Percentiles rank a stretch among this genome's conserved stretches.
Conservation (phyloP, 176 grass and related monocot species). For the Puccinellia tenuiflora region DNA sequence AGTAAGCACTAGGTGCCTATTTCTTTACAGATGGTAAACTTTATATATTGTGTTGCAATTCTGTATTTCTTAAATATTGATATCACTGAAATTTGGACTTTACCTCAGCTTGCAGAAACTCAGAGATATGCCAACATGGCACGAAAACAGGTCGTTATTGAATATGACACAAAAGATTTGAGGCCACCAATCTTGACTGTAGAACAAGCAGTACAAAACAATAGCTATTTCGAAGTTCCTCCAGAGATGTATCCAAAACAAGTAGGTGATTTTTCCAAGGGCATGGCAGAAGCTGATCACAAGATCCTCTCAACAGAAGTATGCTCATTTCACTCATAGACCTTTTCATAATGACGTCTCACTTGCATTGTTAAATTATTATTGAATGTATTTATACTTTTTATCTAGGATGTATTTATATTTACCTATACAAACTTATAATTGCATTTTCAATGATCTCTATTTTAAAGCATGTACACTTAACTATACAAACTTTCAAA, state of each 20-base stretch:
- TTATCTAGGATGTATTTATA: neutral
- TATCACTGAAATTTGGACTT: neutral
- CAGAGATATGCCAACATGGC: constrained; percentile 69
- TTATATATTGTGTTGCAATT: neutral
- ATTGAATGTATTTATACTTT: neutral
- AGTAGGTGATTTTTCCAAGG: constrained; percentile 59
- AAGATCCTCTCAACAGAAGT: constrained; percentile 61
- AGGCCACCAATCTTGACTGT: constrained; percentile 51
- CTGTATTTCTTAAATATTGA: neutral
- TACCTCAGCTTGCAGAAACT: constrained; percentile 72
- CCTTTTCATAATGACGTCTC: neutral
- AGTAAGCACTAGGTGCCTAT: neutral
- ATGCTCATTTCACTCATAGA: neutral
- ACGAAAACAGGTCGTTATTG: constrained; percentile 50
- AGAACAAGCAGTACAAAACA: constrained; percentile 60
- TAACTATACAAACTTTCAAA: no score
- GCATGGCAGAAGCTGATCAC: constrained; percentile 71
- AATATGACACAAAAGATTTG: constrained; percentile 54
- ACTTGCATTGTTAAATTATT: neutral
- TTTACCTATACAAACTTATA: neutral
- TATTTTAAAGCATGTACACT: neutral
- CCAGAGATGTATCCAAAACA: constrained; percentile 33
- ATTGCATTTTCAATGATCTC: neutral
- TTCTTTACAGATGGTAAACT: neutral
- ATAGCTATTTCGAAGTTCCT: constrained; percentile 49